Base-by-base conservation (phyloP, 176 grass and related monocot species). In the Aegilops longissima region DNA sequence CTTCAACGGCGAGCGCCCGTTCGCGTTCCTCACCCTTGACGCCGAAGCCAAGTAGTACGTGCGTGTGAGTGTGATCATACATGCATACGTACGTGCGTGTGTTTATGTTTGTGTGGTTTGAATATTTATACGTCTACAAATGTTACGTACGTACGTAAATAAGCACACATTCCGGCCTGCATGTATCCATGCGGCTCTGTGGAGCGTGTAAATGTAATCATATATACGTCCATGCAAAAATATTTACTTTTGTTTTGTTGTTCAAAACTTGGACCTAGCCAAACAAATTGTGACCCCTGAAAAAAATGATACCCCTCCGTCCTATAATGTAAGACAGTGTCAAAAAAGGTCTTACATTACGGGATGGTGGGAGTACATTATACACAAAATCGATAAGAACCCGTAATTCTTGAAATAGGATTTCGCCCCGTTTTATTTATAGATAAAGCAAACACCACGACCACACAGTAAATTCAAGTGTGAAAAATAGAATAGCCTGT, bases 1-100 rank as follows among this genome's bases (percentile, higher is more conserved):
- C 79, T 25, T 65, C 56, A 65, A 65, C 38, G 68, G 68, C 12
- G 25, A 86, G 77, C 35, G 66, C 0, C 85, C 85, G 36, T 86
- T 86, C 0, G 76, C 85, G 36, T 86, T 86, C 77, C 54, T 64
- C 18, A 24, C 85, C 40, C 83, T 77, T 4, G 83, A 77, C 61
- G 59, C 73, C 27, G 59, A 61, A 5, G 73, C 73, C 10, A 66
- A 66, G 30, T 85, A 83, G 81, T 20, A 17, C 30, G 30, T 35
- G 24, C 5, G 25, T 8, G 13, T 51, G 47, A 16, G 1, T 17
- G 65, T 68, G 12, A 14, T 36, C 11, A 25, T 14, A 5, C 11
- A 65, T 12, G 61, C n/a, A 4, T 64, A 23, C 21, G 61, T 25
- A 8, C 33, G 14, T 36, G 8, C 33, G 7, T 70, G 33, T 8